These are phyloP conservation scores for Takashimella koratensis DNA, from an alignment of 1,284 basidiomycete genomes.

Conservation along the genomic window DNA sequence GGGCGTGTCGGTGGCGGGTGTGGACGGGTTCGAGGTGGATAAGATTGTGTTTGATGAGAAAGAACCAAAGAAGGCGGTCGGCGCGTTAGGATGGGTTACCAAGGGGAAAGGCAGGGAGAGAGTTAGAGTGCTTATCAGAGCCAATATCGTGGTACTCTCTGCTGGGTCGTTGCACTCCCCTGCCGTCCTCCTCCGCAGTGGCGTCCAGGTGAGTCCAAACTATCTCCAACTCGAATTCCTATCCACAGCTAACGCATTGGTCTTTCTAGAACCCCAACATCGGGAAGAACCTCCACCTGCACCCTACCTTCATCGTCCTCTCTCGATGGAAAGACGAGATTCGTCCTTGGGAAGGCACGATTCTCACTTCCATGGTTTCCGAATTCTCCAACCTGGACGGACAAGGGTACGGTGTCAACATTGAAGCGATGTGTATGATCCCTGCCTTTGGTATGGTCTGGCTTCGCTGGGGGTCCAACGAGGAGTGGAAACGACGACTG, in stretches of 20 bases:
- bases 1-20: too few species aligned
- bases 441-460: conserved; percentile 45
- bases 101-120: conserved; percentile 25
- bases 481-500: conserved; percentile 46
- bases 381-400: conserved; percentile 43
- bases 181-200: conserved; percentile 49
- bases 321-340: conserved; percentile 49
- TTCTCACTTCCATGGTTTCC: conserved; percentile 50
- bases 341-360: conserved; percentile 51
- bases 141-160: conserved; percentile 47
- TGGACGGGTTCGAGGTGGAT: conserved; percentile 36
- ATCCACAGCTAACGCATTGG: too few species aligned
- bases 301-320: conserved; percentile 50
- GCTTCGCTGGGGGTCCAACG: conserved; percentile 38
- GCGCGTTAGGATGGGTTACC: conserved; percentile 19
- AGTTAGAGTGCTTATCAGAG: conserved; percentile 29
- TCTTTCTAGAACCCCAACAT: conserved; percentile 52
- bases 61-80: conserved; percentile 18
- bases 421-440: conserved; percentile 51
- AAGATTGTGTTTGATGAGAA: conserved; percentile 41
- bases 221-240: too few species aligned
- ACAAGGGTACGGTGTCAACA: conserved; percentile 48
- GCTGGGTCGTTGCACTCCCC: conserved; percentile 51
- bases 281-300: conserved; percentile 51
- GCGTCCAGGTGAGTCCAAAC: too few species aligned